Conservation (phyloP, 2,329 filamentous ascomycete species). For the Ascosphaera pollenicola region DNA sequence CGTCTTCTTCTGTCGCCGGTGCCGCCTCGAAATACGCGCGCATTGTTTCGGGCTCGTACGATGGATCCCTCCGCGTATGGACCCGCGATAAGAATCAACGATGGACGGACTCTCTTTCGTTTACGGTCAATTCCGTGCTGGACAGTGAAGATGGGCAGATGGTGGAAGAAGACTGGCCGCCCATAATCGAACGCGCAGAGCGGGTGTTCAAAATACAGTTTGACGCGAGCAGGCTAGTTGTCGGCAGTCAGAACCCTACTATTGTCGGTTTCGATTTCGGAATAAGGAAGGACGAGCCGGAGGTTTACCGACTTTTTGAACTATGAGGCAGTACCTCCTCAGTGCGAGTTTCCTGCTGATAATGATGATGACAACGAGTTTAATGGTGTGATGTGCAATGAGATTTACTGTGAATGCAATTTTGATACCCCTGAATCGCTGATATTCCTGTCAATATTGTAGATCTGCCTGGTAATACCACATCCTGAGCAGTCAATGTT, state of each 20-base stretch:
- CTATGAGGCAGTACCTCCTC: no score
- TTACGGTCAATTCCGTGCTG: not conserved
- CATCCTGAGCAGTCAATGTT: no score
- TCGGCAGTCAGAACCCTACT: slow-evolving; percentile 72
- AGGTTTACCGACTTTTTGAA: no score
- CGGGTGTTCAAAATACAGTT: slow-evolving; percentile 95
- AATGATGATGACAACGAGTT: no score
- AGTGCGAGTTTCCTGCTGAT: no score
- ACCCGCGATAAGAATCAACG: slow-evolving; percentile 62
- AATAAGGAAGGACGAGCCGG: slow-evolving; percentile 27
- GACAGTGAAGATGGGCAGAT: not conserved
- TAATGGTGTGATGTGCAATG: no score
- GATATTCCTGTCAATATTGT: no score
- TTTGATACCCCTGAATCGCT: no score
- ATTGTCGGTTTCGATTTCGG: slow-evolving; percentile 99
- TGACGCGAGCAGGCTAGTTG: slow-evolving; percentile 78
- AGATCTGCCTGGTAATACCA: no score
- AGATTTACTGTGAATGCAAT: no score
- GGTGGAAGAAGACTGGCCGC: not conserved
- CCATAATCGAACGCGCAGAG: not conserved
- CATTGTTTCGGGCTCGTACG: slow-evolving; percentile 95
- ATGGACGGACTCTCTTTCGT: slow-evolving; percentile 30
- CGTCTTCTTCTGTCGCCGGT: slow-evolving; percentile 20
- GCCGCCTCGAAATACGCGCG: slow-evolving; percentile 73
- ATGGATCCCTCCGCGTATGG: slow-evolving; percentile 93